Evolutionary conservation across 2,329 filamentous ascomycete genomes (phyloP).

Genomic region (Neonectria magnoliae): DNA sequence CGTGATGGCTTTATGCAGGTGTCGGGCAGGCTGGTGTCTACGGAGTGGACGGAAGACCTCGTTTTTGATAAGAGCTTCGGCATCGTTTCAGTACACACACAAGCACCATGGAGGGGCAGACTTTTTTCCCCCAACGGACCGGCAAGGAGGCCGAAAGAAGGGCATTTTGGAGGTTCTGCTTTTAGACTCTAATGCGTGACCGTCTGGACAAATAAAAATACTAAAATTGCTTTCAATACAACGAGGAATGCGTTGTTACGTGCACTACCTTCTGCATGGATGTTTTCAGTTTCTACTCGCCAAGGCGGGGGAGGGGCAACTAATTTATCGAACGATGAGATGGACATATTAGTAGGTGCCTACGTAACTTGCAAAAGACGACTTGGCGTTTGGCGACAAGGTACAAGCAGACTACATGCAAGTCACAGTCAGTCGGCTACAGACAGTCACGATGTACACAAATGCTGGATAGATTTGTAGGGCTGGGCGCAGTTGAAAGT

Average conservation of each 20-base stretch:
- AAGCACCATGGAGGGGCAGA: conserved; percentile 51
- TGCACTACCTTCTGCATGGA: background rate
- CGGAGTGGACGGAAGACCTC: conserved; percentile 70
- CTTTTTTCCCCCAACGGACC: conserved; percentile 50
- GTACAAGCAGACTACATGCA: background rate
- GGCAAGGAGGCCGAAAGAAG: conserved; percentile 54
- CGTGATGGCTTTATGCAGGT: conserved; percentile 47
- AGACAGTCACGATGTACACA: background rate
- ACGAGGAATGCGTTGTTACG: conserved; percentile 32
- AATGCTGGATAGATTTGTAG: background rate
- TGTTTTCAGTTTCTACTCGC: background rate
- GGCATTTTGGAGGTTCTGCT: conserved; percentile 62
- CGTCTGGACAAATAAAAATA: conserved; percentile 67
- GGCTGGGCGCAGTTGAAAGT: conserved; percentile 17
- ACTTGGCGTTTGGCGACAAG: background rate
- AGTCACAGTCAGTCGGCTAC: background rate
- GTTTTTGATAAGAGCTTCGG: conserved; percentile 61
- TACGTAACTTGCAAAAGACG: background rate
- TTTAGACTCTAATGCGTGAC: conserved; percentile 66
- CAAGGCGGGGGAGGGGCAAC: conserved; percentile 13
- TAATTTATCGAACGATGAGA: background rate
- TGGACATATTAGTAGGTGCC: no score
- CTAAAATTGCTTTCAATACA: conserved; percentile 57
- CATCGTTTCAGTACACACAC: conserved; percentile 59
- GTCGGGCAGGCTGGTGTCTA: conserved; percentile 69